Base-by-base conservation (phyloP, 1,139 yeast species). In the Petasospora fabianii region DNA sequence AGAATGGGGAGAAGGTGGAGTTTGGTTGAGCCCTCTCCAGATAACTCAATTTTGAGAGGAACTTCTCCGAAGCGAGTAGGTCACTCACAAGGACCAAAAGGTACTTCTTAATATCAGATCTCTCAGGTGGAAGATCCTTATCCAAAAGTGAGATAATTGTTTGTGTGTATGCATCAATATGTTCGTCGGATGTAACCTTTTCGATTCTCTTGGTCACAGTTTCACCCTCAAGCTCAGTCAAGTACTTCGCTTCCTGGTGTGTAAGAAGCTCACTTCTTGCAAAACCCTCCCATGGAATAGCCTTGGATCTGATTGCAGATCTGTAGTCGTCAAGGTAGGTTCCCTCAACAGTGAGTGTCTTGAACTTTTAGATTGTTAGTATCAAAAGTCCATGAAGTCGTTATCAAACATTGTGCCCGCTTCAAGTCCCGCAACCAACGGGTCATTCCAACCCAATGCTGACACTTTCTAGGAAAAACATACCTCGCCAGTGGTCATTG, bases 201-300 rank as follows among this genome's bases (percentile, higher is more conserved):
- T 37, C 43, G 9, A 41, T 32, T 16, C 32, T 41, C 30, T 36
- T 35, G 27, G 38, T 37, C 8, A 38, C 43, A 10, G 47, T 39
- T 8, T 42, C 41, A 24, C 75, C 77, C 56, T 84, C 94, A 51
- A 85, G 70, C 32, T 74, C 69, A 59, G 80, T 81, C 56, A 86
- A 69, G 37, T 74, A 67, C 46, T 73, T 72, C 14, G 87, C 87
- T 56, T 84, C 88, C 44, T 76, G 80, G 38, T 71, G 71, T 16
- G 79, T 64, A 33, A 90, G 70, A 35, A 81, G 76, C 35, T 77
- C 80, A 11, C 94, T 82, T 46, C 96, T 74, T 15, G 86, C 80
- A 54, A 84, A 79, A 8, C 95, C 95, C 57, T 85, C 95, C 97
- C 97, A 90, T 19, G 96, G 95, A 44, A 90, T 77, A 24, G 94